These are phyloP conservation scores for Gymnopus androsaceus DNA, from an alignment of 1,284 basidiomycete genomes.

Conservation along the genomic window DNA sequence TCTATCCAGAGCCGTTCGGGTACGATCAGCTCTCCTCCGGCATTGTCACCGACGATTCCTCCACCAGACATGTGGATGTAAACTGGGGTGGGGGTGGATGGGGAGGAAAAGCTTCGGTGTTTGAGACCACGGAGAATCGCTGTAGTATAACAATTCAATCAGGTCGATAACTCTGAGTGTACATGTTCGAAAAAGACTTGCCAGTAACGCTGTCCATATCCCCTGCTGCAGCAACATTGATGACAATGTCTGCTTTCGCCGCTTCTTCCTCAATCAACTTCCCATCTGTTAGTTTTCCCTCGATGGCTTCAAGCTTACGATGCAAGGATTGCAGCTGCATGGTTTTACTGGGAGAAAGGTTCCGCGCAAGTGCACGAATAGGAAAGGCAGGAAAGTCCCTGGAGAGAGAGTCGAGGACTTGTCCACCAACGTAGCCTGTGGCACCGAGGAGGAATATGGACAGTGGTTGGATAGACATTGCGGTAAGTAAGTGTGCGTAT, in stretches of 20 bases:
- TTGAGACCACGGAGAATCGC: slow-evolving; percentile 9
- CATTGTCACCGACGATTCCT: slow-evolving; percentile 8
- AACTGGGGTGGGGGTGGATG: slow-evolving; percentile 3
- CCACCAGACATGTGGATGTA: slow-evolving; percentile 14
- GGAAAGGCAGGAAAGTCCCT: slow-evolving; percentile 4
- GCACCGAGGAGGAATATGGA: slow-evolving; percentile 12
- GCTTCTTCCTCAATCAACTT: slow-evolving; percentile 2
- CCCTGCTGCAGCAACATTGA: slow-evolving; percentile 5
- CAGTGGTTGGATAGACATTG: too few species aligned
- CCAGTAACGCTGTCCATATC: slow-evolving; percentile 5
- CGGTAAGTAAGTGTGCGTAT: too few species aligned
- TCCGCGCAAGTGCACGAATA: slow-evolving; percentile 3
- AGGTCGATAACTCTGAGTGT: not conserved
- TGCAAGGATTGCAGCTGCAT: slow-evolving; percentile 7
- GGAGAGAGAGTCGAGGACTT: slow-evolving; percentile 3
- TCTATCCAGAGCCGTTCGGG: slow-evolving; percentile 7
- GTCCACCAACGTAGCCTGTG: slow-evolving; percentile 11
- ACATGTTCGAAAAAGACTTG: not conserved
- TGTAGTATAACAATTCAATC: not conserved
- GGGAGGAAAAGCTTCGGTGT: not conserved
- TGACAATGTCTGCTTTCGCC: slow-evolving; percentile 8
- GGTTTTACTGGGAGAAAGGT: not conserved
- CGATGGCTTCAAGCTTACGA: slow-evolving; percentile 3
- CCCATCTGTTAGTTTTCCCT: not conserved
- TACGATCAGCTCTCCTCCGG: slow-evolving; percentile 3